Conservation (phyloP, 2,329 filamentous ascomycete genomes). For the Aciculosporium take region DNA sequence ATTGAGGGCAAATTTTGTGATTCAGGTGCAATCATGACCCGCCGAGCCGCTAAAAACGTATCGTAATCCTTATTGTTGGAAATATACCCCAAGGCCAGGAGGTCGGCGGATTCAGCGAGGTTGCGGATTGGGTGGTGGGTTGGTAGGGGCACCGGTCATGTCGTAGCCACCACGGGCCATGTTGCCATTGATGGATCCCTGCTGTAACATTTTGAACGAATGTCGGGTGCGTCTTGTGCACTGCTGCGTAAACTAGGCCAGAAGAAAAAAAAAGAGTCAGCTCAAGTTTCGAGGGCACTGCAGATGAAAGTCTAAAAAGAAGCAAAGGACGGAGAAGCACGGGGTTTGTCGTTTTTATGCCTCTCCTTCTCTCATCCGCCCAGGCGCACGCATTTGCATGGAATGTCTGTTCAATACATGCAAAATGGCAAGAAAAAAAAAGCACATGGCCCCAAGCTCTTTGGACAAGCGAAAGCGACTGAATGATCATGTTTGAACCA, state of each 20-base stretch:
- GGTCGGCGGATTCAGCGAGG: constrained; percentile 18
- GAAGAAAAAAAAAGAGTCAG: neutral
- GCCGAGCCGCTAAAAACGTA: neutral
- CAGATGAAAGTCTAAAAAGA: neutral
- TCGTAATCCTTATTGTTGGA: neutral
- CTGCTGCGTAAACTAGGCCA: neutral
- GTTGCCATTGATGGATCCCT: constrained; percentile 23
- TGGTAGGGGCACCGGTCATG: constrained; percentile 33
- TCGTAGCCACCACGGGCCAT: constrained; percentile 40
- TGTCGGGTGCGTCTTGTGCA: constrained; percentile 4
- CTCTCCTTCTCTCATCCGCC: neutral
- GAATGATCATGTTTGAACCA: constrained; percentile 8
- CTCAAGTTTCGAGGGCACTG: neutral
- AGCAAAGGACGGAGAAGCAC: neutral
- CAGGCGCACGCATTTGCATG: neutral
- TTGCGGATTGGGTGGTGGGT: constrained; percentile 30
- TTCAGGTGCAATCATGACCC: neutral
- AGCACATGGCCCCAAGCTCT: constrained; percentile 2
- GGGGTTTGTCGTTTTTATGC: neutral
- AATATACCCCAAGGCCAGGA: neutral
- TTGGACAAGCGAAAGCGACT: constrained; percentile 7
- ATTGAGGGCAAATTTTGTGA: neutral
- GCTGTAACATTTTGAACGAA: constrained; percentile 22
- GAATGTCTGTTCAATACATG: neutral
- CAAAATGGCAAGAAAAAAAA: neutral